Percentiles rank a stretch among this genome's conserved stretches.
Evolutionary conservation across 2,329 filamentous ascomycete genomes (phyloP).

Genomic region (Sporothrix euskadiensis): DNA sequence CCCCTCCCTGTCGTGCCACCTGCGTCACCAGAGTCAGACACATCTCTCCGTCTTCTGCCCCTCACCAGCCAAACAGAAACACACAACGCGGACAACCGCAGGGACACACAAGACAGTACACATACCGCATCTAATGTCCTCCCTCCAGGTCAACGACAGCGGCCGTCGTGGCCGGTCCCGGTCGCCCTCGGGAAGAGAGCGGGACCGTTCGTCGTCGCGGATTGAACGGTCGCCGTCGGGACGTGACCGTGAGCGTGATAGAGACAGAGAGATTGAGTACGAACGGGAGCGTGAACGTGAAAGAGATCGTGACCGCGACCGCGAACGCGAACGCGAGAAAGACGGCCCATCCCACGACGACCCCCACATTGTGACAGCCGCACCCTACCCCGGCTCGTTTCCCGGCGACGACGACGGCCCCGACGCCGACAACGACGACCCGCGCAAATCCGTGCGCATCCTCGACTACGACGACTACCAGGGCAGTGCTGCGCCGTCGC

Average conservation of each 20-base stretch:
- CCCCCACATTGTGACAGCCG: conserved; percentile 44
- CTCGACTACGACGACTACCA: conserved; percentile 39
- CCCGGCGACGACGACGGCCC: conserved; percentile 41
- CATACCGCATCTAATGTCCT: conserved; percentile 44
- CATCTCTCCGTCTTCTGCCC: not conserved
- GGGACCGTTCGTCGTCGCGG: conserved; percentile 36
- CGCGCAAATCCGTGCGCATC: conserved; percentile 38
- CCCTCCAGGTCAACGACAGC: conserved; percentile 51
- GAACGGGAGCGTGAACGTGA: conserved; percentile 17
- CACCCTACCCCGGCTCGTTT: conserved; percentile 50
- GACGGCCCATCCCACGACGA: not conserved
- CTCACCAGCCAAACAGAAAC: not conserved
- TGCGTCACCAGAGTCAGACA: conserved; percentile 17
- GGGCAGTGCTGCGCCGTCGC: conserved; percentile 40
- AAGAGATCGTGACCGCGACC: conserved; percentile 1
- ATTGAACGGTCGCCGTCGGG: conserved; percentile 30
- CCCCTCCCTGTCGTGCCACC: not conserved
- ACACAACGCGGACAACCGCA: not conserved
- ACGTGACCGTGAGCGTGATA: conserved; percentile 40
- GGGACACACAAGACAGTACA: not conserved
- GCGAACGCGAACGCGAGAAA: not conserved
- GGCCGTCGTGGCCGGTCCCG: conserved; percentile 50
- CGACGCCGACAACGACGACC: conserved; percentile 40
- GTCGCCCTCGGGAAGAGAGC: conserved; percentile 46
- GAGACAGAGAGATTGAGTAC: conserved; percentile 39